Base-by-base conservation (phyloP, 23 red algal species). In the Chondrus crispus region DNA sequence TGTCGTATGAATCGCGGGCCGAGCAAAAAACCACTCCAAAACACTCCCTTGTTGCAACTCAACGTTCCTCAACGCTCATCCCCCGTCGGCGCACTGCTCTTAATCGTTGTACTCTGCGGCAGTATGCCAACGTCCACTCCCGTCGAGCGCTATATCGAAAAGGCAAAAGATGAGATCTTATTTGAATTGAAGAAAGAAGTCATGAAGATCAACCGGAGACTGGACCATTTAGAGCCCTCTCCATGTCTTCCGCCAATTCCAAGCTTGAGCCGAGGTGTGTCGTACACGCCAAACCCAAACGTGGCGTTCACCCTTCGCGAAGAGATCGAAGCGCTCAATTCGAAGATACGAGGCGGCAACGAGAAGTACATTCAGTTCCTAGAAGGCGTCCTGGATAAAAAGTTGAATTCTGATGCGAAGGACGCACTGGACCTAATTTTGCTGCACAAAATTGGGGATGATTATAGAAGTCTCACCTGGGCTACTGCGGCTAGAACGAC, bases 281-380 rank as follows among this genome's bases (percentile, higher is more conserved):
- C 33, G 11, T 80, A 54, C 18, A 50, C 13, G 8, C 40, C 6
- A 2, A 32, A 80, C 13, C 42, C 74, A 2, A 80, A 80, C 38
- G 45, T 80, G 8, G 51, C 74, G 1, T 36, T 9, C 5, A 37
- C 40, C 26, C 51, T 80, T 45, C 28, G 46, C 3, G 6, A 45
- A 11, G 46, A 45, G 2, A 80, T 80, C 22, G n/a, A 53, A 5
- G 51, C 35, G 14, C 74, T 54, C 4, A 52, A 52, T 40, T 2
- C 46, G 2, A 4, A 37, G 20, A 80, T 80, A 80, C 74, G 12
- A 3, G 9, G 13, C 7, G 10, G 46, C 9, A 50, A 54, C 10
- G 46, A 52, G 26, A 80, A 32, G 10, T 80, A 80, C 46, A 80
- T 80, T 29, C 45, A 55, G 74, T 80, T 54, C 57, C 46, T 43